Percentiles rank a stretch among this genome's conserved stretches.
Evolutionary conservation across 1,284 basidiomycete species (phyloP).

Genomic region (Xerocomus nothofagi): DNA sequence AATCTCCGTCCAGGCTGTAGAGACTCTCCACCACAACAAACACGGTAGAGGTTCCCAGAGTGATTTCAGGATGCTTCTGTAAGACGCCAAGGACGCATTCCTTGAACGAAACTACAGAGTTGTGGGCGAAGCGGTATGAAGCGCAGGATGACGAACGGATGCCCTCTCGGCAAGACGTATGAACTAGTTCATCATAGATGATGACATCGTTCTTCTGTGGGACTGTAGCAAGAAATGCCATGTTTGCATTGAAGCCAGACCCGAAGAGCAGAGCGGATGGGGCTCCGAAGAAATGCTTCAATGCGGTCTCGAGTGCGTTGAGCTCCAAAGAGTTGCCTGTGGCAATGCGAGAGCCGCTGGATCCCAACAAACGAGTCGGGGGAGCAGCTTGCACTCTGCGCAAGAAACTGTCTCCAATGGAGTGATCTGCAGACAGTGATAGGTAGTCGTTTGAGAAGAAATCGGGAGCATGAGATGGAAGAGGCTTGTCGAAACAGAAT

Average conservation of each 20-base stretch:
- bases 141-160: slow-evolving; percentile 41
- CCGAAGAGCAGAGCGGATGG: slow-evolving; percentile 55
- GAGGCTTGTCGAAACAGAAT: slow-evolving; percentile 21
- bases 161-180: slow-evolving; percentile 60
- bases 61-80: slow-evolving; percentile 19
- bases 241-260: slow-evolving; percentile 63
- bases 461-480: slow-evolving; percentile 43
- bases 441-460: slow-evolving; percentile 67
- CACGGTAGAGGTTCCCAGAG: slow-evolving; percentile 37
- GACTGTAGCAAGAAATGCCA: slow-evolving; percentile 52
- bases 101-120: slow-evolving; percentile 36
- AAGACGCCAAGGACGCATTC: slow-evolving; percentile 33
- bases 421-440: slow-evolving; percentile 44
- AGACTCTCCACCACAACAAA: slow-evolving; percentile 57
- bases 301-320: slow-evolving; percentile 15
- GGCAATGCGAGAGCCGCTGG: slow-evolving; percentile 57
- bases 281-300: slow-evolving; percentile 20
- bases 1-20: slow-evolving; percentile 68
- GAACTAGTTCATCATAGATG: slow-evolving; percentile 59
- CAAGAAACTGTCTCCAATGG: slow-evolving; percentile 38
- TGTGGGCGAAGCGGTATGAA: slow-evolving; percentile 47
- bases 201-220: slow-evolving; percentile 53
- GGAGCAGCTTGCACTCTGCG: slow-evolving; percentile 25
- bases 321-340: slow-evolving; percentile 42
- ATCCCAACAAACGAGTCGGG: slow-evolving; percentile 43